Evolutionary conservation across 2,329 filamentous ascomycete genomes (phyloP), one percentile per base, ranked within the genome.

Genomic region (Penicillium sp.): DNA sequence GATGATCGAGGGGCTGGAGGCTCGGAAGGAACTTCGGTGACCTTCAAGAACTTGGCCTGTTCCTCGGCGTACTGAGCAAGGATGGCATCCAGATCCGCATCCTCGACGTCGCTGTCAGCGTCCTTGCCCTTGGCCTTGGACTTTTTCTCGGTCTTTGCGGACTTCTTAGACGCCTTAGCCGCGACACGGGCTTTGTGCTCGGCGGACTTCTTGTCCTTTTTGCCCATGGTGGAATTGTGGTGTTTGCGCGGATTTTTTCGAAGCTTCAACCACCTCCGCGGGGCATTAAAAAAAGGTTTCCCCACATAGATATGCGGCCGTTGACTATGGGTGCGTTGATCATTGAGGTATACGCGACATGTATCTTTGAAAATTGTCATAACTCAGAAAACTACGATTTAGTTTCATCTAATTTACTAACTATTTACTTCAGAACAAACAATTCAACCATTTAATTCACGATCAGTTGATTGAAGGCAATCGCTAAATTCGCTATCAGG

Each of bases 21-120:
- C 2, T 77, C 82, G 39, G 81, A 82, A 22, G 86, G 77, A 2
- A 83, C 81, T 76, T 99, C 94, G 4, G 92, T 96, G 64, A 99
- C 84, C 74, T 96, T 96, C 64, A 94, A 83, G 68, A 95, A 96
- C 66, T 89, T 88, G 66, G 95, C 92, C 76, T 99, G 94, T 73
- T 91, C 88, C 68, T 89, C 89, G 61, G 89, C 89, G 74, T 95
- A 97, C 70, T 95, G 90, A 41, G 92, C 92, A 25, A 99, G 84
- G 40, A 99, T 92, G 41, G 87, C 86, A 68, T 99, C 94, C 33
- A 99, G 82, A 72, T 97, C 94, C 13, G 94, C 86, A 63, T 96
- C 92, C 70, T 97, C 92, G 43, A 82, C 89, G 69, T 96, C 92
- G 67, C 89, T 92, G 70, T 92, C 92, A 25, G 88, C 87, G 70